These are phyloP conservation scores for Malus hybrid DNA, from an alignment of 331 rosid genomes.

Conservation along the genomic window DNA sequence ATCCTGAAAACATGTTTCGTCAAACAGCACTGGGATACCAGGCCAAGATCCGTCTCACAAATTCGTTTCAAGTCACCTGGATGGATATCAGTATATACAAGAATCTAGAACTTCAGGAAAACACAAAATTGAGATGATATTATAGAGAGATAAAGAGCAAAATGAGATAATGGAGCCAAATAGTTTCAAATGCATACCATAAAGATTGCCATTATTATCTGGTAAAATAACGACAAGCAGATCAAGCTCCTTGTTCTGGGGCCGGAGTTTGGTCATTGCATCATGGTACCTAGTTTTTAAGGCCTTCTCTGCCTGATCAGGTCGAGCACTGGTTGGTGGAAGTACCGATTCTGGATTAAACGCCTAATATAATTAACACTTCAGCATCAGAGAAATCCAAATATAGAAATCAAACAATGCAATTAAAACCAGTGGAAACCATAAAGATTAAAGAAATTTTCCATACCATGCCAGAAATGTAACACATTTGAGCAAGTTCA, in stretches of 20 bases:
- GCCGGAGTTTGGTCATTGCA: slow-evolving; percentile 49
- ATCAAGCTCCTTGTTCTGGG: slow-evolving; percentile 63
- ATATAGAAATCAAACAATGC: not conserved
- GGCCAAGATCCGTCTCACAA: slow-evolving; percentile 94
- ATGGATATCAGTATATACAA: slow-evolving; percentile 1
- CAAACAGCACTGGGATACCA: slow-evolving; percentile 91
- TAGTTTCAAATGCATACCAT: slow-evolving; percentile 42
- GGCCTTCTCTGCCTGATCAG: slow-evolving; percentile 86
- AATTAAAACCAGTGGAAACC: not conserved
- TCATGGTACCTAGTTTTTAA: slow-evolving; percentile 68
- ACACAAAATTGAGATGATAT: not conserved
- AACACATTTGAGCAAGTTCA: slow-evolving; percentile 90
- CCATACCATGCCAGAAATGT: slow-evolving; percentile 87
- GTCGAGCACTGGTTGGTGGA: slow-evolving; percentile 54
- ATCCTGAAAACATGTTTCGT: slow-evolving; percentile 76
- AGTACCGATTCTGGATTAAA: slow-evolving; percentile 75
- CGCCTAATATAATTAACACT: slow-evolving; percentile 27
- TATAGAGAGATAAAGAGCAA: not conserved
- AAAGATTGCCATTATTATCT: slow-evolving; percentile 87
- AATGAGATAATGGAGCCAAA: not conserved
- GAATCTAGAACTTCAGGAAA: not conserved
- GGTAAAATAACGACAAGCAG: slow-evolving; percentile 86
- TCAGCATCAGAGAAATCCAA: not conserved
- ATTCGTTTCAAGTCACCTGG: slow-evolving; percentile 87
- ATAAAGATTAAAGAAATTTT: not conserved